phyloP scores from a whole-genome alignment of 2,329 filamentous ascomycete genomes.

The Botrytis tulipae region DNA sequence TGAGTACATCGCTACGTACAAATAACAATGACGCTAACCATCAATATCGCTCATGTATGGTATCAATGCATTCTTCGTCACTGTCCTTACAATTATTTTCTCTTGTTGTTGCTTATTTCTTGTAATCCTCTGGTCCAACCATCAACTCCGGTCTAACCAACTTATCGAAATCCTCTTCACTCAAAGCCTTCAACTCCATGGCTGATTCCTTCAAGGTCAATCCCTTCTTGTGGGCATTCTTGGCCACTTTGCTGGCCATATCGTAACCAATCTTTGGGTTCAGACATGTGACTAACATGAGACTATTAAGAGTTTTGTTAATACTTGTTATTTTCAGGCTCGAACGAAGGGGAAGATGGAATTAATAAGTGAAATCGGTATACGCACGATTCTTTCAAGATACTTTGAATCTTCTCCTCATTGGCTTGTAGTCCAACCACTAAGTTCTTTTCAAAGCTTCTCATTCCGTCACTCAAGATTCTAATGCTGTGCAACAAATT shows the following conservation, averaged over 20 bases:
- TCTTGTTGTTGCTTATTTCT: conserved; percentile 35
- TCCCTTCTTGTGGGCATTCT: conserved; percentile 99
- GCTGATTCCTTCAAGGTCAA: conserved; percentile 90
- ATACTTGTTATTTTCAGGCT: neutral
- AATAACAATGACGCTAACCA: conserved; percentile 1
- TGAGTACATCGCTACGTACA: neutral
- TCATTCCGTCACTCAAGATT: conserved; percentile 88
- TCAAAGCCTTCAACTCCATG: conserved; percentile 87
- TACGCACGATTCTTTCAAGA: conserved; percentile 89
- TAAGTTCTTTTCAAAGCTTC: conserved; percentile 91
- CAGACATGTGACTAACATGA: conserved; percentile 97
- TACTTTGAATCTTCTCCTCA: conserved; percentile 83
- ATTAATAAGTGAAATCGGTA: neutral
- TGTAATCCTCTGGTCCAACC: conserved; percentile 76
- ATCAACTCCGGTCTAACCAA: conserved; percentile 93
- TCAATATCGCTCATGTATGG: conserved; percentile 4
- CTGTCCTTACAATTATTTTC: conserved; percentile 12
- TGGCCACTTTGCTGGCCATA: conserved; percentile 94
- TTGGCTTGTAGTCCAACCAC: conserved; percentile 87
- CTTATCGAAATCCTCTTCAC: conserved; percentile 83
- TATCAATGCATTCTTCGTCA: conserved; percentile 1
- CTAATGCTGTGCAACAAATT: conserved; percentile 92
- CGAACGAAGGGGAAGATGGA: neutral
- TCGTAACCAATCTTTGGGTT: conserved; percentile 98
- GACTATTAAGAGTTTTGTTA: conserved; percentile 48